Evolutionary conservation across 2,329 filamentous ascomycete genomes (phyloP).

Genomic region (Sarocladium strictum): DNA sequence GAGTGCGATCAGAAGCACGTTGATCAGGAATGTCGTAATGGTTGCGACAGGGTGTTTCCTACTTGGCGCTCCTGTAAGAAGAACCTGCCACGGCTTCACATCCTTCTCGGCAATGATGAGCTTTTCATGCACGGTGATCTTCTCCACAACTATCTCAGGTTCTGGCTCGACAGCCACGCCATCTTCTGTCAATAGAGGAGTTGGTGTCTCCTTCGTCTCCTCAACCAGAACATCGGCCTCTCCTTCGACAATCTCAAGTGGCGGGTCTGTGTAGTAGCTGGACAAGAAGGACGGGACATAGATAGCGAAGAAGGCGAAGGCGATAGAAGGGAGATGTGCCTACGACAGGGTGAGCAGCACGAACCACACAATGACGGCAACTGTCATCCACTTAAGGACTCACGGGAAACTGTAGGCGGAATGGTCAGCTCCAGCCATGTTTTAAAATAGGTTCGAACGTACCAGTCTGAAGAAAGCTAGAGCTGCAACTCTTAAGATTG

Average conservation of each 20-base stretch:
- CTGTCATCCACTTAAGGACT: not conserved
- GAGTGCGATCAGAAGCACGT: constrained; percentile 61
- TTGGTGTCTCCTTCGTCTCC: constrained; percentile 31
- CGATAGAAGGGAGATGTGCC: constrained; percentile 42
- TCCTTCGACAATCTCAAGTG: constrained; percentile 54
- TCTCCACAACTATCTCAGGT: constrained; percentile 34
- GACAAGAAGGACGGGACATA: constrained; percentile 60
- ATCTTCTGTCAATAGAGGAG: constrained; percentile 26
- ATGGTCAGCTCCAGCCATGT: not conserved
- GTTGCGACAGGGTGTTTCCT: constrained; percentile 63
- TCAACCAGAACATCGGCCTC: constrained; percentile 51
- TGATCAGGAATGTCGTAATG: constrained; percentile 63
- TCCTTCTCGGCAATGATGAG: constrained; percentile 53
- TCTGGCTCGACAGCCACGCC: constrained; percentile 21
- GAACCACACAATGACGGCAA: not conserved
- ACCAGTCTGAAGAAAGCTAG: constrained; percentile 1
- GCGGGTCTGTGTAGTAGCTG: constrained; percentile 49
- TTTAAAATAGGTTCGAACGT: not conserved
- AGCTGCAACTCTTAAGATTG: constrained; percentile 1
- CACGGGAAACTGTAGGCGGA: not conserved
- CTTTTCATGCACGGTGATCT: constrained; percentile 59
- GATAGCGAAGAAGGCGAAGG: constrained; percentile 58
- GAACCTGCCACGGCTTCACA: constrained; percentile 52
- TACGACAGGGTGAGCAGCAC: constrained; percentile 15
- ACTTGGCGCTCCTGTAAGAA: constrained; percentile 72